Percentiles rank a stretch among this genome's conserved stretches.
Evolutionary conservation across 768 basidiomycete genomes (phyloP).

Genomic region (Russula abietina): DNA sequence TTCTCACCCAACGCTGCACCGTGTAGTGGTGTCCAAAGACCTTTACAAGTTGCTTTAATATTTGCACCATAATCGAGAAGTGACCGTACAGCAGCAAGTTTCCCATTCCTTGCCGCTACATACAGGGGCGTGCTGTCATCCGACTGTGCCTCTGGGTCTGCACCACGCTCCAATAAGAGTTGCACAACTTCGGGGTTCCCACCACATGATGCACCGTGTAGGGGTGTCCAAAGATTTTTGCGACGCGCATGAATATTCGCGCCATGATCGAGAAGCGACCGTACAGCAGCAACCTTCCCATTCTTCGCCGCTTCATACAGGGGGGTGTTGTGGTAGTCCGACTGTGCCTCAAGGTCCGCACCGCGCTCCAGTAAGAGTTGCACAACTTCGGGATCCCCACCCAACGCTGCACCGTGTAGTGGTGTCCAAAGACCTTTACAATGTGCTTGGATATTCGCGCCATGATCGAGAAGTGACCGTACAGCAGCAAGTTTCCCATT

Average conservation of each 20-base stretch:
- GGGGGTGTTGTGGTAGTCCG: background rate
- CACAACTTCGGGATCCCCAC: no score
- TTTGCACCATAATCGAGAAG: background rate
- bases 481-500: background rate
- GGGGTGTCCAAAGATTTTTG: background rate
- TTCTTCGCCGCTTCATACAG: background rate
- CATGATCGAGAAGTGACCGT: background rate
- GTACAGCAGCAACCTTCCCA: background rate
- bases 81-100: no score
- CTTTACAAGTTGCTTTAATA: background rate
- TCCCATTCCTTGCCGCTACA: background rate
- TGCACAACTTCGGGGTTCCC: background rate
- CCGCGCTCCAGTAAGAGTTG: background rate
- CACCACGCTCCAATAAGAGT: background rate
- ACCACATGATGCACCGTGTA: background rate
- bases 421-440: no score
- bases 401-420: no score
- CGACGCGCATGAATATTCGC: background rate
- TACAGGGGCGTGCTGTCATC: background rate
- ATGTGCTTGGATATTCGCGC: no score
- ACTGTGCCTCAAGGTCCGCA: background rate
- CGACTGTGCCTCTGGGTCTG: background rate
- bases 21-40: background rate
- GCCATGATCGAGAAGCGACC: background rate
- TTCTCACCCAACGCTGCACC: background rate